Evolutionary conservation across 805 yeast species (phyloP), one percentile per base, ranked within the genome.

Genomic region (Pichia occidentalis): DNA sequence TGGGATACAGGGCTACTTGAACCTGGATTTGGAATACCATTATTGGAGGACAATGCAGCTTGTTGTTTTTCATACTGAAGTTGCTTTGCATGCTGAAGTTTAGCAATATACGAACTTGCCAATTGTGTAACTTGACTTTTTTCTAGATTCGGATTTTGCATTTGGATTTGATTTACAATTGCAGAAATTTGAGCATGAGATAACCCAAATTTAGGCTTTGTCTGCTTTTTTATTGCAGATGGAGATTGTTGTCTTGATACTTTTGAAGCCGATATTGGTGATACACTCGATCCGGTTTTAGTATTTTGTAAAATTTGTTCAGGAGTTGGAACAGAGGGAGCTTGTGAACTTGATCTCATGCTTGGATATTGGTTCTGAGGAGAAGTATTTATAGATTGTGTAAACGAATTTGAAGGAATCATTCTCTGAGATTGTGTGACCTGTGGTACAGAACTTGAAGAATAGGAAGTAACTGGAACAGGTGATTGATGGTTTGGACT

Each of bases 171-270:
- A 46, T 67, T 73, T 40, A 79, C 73, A 29, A 79, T 70, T 1
- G 82, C 79, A 8, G 82, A 70, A 4, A 79, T 81, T 48, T 79
- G 85, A 1, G 77, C 73, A 11, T 78, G 75, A 0, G 77, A 71
- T 54, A 76, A 71, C 23, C 46, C 49, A 26, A 60, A 49, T 18
- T 56, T 50, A 5, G 56, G 39, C 10, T 34, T 45, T 3, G 36
- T 30, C 7, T 48, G 36, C 18, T 25, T 46, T 18, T 41, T 39
- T 6, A 23, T 26, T 2, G 32, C 36, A 39, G 17, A 23, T 14
- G 28, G 39, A 11, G 34, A 29, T 14, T 13, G 20, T 6, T 21
- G 11, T 29, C 24, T 18, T 27, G 24, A 12, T 3, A 10, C 16
- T 5, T 32, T 28, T 3, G 23, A 9, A 18, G 42, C 32, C 13